Evolutionary conservation across 2,329 filamentous ascomycete genomes (phyloP), one percentile per base, ranked within the genome.

Genomic region (Xylaria hypoxylon): DNA sequence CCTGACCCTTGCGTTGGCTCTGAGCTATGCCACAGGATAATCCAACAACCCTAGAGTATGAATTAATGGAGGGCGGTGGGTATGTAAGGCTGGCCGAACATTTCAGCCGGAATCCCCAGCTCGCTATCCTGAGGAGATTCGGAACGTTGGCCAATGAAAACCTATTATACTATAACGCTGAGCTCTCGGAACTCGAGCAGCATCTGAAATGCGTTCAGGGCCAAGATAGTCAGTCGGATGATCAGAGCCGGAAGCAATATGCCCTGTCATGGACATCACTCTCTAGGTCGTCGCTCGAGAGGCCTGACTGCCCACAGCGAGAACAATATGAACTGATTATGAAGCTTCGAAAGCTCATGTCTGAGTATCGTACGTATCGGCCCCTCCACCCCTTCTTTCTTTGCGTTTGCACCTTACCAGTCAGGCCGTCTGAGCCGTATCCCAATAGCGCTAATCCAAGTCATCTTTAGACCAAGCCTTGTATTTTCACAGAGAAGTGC

Each of bases 311-410:
- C 33, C 45, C 47, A 2, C 26, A 59, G 38, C 52, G 61, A 56
- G 53, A 62, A 42, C 61, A 64, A 17, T 67, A 67, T 19, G 52
- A 69, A 45, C 22, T 64, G n/a, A 53, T 67, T 19, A 69, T 69
- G 56, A 69, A 55, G n/a, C 52, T 69, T 28, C 57, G 67, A 11
- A 24, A 64, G 15, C 58, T 67, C 13, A 69, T 67, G 58, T 42
- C n/a, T 5, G n/a, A 67, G 48, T 69, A 69, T 33, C 38, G 64
- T 69, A 68, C 3, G 47, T 56, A 1, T 11, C 42, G 24, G 13
- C 51, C 5, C 22, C 28, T 19, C 8, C 13, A 15, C 19, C 6
- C 31, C 2, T 33, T 33, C n/a, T 13, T 55, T 10, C 33, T n/a
- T 8, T 24, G 11, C 26, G 13, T 44, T 19, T 28, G 10, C 7